Percentiles rank a stretch among this genome's conserved stretches.
Evolutionary conservation across 1,284 basidiomycete genomes (phyloP).

Genomic region (Ceratobasidium sp.): DNA sequence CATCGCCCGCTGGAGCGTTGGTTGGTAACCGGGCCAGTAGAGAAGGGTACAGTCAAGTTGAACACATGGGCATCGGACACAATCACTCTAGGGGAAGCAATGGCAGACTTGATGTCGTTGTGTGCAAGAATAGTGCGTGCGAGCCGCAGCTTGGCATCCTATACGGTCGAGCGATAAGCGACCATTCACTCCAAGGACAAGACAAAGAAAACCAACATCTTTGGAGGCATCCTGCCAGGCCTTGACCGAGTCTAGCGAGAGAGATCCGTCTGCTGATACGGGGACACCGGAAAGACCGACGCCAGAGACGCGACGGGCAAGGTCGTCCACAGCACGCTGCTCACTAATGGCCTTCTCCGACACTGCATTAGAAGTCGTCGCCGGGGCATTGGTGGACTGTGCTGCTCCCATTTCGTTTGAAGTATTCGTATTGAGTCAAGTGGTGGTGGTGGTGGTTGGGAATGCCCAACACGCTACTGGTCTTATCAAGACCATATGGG

Average conservation of each 20-base stretch:
- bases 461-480: background rate
- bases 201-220: conserved; percentile 48
- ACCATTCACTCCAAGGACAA: background rate
- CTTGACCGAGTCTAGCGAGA: conserved; percentile 67
- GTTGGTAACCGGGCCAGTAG: conserved; percentile 84
- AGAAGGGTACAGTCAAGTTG: conserved; percentile 82
- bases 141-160: conserved; percentile 72
- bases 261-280: conserved; percentile 62
- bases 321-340: conserved; percentile 54
- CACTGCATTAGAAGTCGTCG: background rate
- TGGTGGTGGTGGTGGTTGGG: conserved; percentile 5
- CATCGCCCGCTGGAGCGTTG: conserved; percentile 89
- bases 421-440: conserved; percentile 9
- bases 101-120: conserved; percentile 71
- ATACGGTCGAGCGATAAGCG: background rate
- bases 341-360: conserved; percentile 48
- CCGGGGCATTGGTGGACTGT: conserved; percentile 6
- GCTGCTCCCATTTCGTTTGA: conserved; percentile 27
- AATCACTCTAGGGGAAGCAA: conserved; percentile 71
- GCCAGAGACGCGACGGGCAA: conserved; percentile 46
- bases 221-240: conserved; percentile 72
- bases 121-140: conserved; percentile 85
- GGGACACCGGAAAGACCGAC: conserved; percentile 48
- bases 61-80: conserved; percentile 84
- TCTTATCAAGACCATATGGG: conserved; percentile 40